phyloP scores from a whole-genome alignment of 2,329 filamentous ascomycete genomes.

The Nannizziopsis barbatae region DNA sequence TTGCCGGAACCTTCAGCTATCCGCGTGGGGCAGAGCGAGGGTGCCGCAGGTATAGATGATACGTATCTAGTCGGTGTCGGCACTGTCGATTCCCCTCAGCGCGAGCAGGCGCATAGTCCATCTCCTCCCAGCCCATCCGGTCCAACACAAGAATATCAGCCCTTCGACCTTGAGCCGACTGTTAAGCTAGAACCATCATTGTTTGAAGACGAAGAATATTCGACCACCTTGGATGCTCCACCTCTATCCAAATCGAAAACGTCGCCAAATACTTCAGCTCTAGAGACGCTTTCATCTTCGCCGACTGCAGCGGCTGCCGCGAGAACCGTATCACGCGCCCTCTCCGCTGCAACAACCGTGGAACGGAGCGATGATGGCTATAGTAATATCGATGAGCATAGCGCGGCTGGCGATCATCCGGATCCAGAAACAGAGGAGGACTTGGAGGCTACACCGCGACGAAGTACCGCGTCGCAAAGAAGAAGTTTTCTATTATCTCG shows the following conservation, averaged over 20 bases:
- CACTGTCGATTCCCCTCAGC: slow-evolving; percentile 16
- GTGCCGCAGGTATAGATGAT: slow-evolving; percentile 29
- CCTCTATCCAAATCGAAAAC: slow-evolving; percentile 6
- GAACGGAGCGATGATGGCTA: background rate
- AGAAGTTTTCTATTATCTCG: slow-evolving; percentile 2
- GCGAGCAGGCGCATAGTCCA: slow-evolving; percentile 12
- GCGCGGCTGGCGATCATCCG: background rate
- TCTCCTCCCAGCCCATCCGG: slow-evolving; percentile 14
- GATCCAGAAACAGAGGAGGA: slow-evolving; percentile 6
- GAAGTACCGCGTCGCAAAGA: background rate
- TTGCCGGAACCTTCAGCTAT: slow-evolving; percentile 44
- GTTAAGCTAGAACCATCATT: slow-evolving; percentile 6
- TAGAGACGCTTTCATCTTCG: slow-evolving; percentile 36
- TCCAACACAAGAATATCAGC: slow-evolving; percentile 22
- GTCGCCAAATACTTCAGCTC: slow-evolving; percentile 24
- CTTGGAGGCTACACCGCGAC: slow-evolving; percentile 13
- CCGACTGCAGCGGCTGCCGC: slow-evolving; percentile 36
- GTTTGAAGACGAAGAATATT: slow-evolving; percentile 13
- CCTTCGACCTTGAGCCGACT: slow-evolving; percentile 18
- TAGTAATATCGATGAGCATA: background rate
- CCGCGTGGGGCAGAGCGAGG: slow-evolving; percentile 25
- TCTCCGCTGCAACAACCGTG: slow-evolving; percentile 20
- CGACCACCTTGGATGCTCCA: slow-evolving; percentile 10
- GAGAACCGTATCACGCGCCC: slow-evolving; percentile 30
- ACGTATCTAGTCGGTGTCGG: slow-evolving; percentile 34